These are phyloP conservation scores for Eimeria acervulina DNA, from an alignment of 169 alveolate genomes.

Conservation along the genomic window DNA sequence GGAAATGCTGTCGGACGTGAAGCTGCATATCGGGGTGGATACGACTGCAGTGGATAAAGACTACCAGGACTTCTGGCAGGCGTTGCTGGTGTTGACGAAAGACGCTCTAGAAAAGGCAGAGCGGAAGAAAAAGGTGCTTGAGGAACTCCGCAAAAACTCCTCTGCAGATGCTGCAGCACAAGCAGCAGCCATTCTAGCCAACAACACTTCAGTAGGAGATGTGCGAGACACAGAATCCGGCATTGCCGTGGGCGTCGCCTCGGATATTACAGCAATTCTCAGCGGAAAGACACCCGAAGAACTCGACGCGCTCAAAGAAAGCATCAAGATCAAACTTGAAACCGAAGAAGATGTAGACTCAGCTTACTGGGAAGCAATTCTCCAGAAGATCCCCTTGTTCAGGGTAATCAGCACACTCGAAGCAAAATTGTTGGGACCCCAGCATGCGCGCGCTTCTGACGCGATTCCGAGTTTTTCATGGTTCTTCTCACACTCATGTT, in stretches of 20 bases:
- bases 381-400: conserved; percentile 77
- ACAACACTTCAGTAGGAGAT: conserved; percentile 16
- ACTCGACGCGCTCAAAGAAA: conserved; percentile 65
- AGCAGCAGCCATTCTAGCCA: conserved; percentile 75
- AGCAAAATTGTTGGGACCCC: neutral
- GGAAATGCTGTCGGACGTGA: conserved; percentile 68
- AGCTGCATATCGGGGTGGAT: conserved; percentile 72
- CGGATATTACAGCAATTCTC: conserved; percentile 70
- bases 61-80: conserved; percentile 81
- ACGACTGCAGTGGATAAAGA: conserved; percentile 74
- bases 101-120: conserved; percentile 66
- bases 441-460: too few relatives aligned
- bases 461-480: neutral
- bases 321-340: conserved; percentile 68
- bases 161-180: conserved; percentile 74
- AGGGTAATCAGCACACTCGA: neutral
- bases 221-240: conserved; percentile 77
- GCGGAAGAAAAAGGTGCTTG: conserved; percentile 55
- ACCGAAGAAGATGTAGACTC: conserved; percentile 78
- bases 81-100: conserved; percentile 39
- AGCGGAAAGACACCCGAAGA: conserved; percentile 67
- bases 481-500: neutral
- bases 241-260: conserved; percentile 66
- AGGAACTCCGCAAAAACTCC: conserved; percentile 38
- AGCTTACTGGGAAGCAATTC: conserved; percentile 84